Evolutionary conservation across 2,329 filamentous ascomycete genomes (phyloP), one percentile per base, ranked within the genome.

Genomic region (Onygenales sp.): DNA sequence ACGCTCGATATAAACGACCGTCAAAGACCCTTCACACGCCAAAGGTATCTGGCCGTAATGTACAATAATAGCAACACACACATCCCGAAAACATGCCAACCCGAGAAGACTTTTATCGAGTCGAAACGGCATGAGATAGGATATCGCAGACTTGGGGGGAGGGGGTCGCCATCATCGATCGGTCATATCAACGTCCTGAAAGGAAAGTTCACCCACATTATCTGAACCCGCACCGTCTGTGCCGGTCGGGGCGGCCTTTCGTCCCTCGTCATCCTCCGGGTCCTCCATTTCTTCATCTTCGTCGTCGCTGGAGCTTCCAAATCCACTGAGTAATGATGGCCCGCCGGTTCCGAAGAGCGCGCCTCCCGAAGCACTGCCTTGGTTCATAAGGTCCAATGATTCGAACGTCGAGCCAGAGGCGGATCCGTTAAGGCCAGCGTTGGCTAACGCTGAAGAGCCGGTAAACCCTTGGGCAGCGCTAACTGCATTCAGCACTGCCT

Each of bases 281-380:
- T 73, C 70, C 54, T 95, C 88, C 72, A 89, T 87, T 58, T 96
- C 92, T 62, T 96, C 92, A 58, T 97, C 93, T 60, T 97, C 93
- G 70, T 96, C 92, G 62, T 95, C 90, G 64, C 90, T 95, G 48
- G 88, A 93, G 71, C 90, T 95, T 65, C 89, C 91, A 71, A 97
- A 97, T 51, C 91, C 90, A 65, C 88, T 92, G 32, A 93, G 81
- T 56, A 95, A 75, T 33, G 87, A 86, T 51, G 62, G 66, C 49
- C 64, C 64, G 49, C 86, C 86, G 42, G 83, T 80, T 63, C 82
- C 84, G 42, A 84, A 82, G 67, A 91, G 92, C 11, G 81, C 80
- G 1, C 85, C 85, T 51, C 85, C 83, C 49, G 85, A 85, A 55
- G 82, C 83, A 54, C 78, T 80, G 56, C 80, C 79, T 61, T 84